Conservation (phyloP, 257 asterid species). For the Asclepias syriaca region DNA sequence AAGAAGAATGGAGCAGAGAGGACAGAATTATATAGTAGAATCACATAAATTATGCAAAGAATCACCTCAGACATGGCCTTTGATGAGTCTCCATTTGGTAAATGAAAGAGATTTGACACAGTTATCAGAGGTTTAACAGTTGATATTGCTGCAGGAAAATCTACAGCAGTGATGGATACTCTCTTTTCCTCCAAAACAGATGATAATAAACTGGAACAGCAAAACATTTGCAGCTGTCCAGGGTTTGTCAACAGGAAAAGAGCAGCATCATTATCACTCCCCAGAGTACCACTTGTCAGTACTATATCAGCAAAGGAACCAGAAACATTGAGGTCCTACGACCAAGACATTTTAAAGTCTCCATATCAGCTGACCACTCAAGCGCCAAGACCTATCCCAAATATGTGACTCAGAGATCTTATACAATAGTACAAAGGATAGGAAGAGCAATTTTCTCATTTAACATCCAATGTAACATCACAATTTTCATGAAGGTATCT, state of each 20-base stretch:
- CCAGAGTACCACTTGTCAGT: conserved; percentile 46
- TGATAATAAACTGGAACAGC: conserved; percentile 40
- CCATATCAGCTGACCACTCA: conserved; percentile 78
- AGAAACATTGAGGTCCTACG: conserved; percentile 67
- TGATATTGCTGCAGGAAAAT: conserved; percentile 58
- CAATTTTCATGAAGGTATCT: neutral
- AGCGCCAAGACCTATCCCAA: conserved; percentile 61
- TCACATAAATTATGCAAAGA: conserved; percentile 5
- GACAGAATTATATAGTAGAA: conserved; percentile 12
- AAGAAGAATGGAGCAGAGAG: conserved; percentile 16
- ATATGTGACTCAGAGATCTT: conserved; percentile 10
- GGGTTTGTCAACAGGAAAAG: conserved; percentile 67
- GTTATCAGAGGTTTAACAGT: conserved; percentile 68
- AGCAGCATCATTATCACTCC: conserved; percentile 38
- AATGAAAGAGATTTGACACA: conserved; percentile 45
- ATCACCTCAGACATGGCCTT: conserved; percentile 50
- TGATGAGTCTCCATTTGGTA: conserved; percentile 33
- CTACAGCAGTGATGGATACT: conserved; percentile 35
- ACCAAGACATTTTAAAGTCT: conserved; percentile 57
- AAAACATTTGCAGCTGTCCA: conserved; percentile 57
- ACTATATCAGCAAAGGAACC: conserved; percentile 82
- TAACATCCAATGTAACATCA: neutral
- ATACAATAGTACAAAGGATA: neutral
- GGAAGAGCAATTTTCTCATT: neutral
- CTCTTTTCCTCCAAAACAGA: conserved; percentile 37